These are phyloP conservation scores for Hydrangea macrophylla DNA, from an alignment of 148 eudicot genomes.

Conservation along the genomic window DNA sequence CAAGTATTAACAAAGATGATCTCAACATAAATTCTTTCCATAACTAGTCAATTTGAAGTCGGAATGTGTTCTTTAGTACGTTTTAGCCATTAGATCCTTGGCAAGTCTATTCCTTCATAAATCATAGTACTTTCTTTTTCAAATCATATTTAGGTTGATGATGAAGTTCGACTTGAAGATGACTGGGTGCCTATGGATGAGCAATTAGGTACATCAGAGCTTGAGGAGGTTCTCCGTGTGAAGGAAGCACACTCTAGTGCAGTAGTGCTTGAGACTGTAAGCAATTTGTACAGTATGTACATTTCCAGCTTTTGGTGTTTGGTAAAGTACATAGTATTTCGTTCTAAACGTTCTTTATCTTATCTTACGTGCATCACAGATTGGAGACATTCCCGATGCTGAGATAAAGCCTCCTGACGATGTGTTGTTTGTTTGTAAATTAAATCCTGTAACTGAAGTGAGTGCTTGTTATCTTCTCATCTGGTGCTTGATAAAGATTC, in stretches of 20 bases:
- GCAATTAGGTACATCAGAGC: constrained; percentile 52
- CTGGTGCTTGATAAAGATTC: background rate
- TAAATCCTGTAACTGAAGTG: constrained; percentile 95
- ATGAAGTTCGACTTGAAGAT: constrained; percentile 92
- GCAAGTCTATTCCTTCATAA: background rate
- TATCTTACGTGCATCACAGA: constrained; percentile 35
- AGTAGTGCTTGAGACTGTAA: constrained; percentile 89
- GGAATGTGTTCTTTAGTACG: background rate
- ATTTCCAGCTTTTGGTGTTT: background rate
- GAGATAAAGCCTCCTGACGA: constrained; percentile 96
- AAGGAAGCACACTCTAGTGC: constrained; percentile 97
- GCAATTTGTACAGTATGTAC: constrained; percentile 11
- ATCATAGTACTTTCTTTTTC: background rate
- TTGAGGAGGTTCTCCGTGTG: constrained; percentile 72
- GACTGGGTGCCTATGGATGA: constrained; percentile 99
- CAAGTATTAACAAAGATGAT: background rate
- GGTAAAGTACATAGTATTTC: background rate
- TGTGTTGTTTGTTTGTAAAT: constrained; percentile 89
- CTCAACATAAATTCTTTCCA: background rate
- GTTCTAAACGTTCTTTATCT: background rate
- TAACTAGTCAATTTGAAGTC: background rate
- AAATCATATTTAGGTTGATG: constrained; percentile 48
- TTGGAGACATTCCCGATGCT: constrained; percentile 96
- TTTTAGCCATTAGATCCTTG: background rate
- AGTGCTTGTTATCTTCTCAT: constrained; percentile 20